Evolutionary conservation across 345 rosid genomes (phyloP).

Genomic region (Arabidopsis suecica): DNA sequence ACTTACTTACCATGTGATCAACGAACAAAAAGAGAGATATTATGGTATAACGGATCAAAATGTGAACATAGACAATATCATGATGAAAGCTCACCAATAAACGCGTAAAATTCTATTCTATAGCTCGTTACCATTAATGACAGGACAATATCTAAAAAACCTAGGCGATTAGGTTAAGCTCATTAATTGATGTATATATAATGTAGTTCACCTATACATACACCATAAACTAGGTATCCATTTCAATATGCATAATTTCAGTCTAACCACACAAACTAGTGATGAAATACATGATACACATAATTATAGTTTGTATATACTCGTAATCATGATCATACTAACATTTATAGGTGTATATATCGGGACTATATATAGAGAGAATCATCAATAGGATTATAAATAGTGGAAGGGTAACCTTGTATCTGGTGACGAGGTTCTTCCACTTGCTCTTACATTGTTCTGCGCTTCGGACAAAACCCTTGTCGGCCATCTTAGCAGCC

Average conservation of each 20-base stretch:
- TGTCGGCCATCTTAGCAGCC: conserved; percentile 74
- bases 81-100: conserved; percentile 13
- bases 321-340: conserved; percentile 2
- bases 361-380: conserved; percentile 6
- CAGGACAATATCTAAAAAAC: conserved; percentile 18
- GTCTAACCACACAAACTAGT: background rate
- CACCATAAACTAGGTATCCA: conserved; percentile 32
- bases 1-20: conserved; percentile 33
- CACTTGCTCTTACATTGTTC: conserved; percentile 99
- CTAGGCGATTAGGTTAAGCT: conserved; percentile 33
- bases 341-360: background rate
- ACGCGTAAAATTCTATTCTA: conserved; percentile 32
- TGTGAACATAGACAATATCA: conserved; percentile 32
- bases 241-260: conserved; percentile 13
- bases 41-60: conserved; percentile 34
- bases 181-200: conserved; percentile 6
- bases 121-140: conserved; percentile 32
- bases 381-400: conserved; percentile 11
- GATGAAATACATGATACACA: background rate
- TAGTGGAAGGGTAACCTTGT: conserved; percentile 61
- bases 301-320: background rate
- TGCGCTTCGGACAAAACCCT: conserved; percentile 80
- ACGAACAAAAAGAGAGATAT: conserved; percentile 8
- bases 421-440: conserved; percentile 96
- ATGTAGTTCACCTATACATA: conserved; percentile 10